Base-by-base conservation (phyloP, 208 protist genomes). In the Acanthamoeba rhysodes region DNA sequence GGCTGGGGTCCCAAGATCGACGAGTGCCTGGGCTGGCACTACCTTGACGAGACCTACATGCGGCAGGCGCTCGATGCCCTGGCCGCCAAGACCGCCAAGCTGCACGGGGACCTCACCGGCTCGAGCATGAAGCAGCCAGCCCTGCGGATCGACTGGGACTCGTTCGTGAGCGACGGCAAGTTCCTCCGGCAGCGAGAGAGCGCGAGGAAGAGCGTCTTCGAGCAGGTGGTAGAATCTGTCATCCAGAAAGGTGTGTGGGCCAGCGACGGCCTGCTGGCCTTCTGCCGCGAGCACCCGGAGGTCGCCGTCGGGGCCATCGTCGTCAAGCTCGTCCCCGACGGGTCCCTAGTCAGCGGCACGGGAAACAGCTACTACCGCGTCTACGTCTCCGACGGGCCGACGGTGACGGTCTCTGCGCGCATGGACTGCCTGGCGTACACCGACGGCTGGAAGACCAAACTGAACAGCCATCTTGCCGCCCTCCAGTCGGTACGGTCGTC, bases 371-470 rank as follows among this genome's bases (percentile, higher is more conserved):
- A 68, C 62, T 68, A 68, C 62, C 27, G 62, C 4, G 32, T 74
- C 18, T 0, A 74, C 27, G 62, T 68, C 62, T 68, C 62, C 14
- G 27, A 68, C 27, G 27, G 62, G 24, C 62, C 62, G 5, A 68
- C 27, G 62, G 62, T n/a, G 14, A 68, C 62, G 1, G 62, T 68
- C 62, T n/a, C 62, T 9, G 62, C 8, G 24, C 27, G 62, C 62
- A 29, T 68, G 27, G 62, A 68, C 9, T 29, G 66, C 66, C 14
- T 74, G n/a, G 12, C 72, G 9, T 80, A 14, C 29, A 80, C 72
- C n/a, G 34, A 80, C 5, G 72, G 72, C 72, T 80, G 72, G 72
- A 32, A 80, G 72, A 14, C 29, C 72, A 80, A 80, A 29, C 72
- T 80, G n/a, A 24, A 45, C 10, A 45, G 16, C 72, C 72, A 80